These are phyloP conservation scores for Solanum bukasovii DNA, from an alignment of 257 asterid genomes.

Conservation along the genomic window DNA sequence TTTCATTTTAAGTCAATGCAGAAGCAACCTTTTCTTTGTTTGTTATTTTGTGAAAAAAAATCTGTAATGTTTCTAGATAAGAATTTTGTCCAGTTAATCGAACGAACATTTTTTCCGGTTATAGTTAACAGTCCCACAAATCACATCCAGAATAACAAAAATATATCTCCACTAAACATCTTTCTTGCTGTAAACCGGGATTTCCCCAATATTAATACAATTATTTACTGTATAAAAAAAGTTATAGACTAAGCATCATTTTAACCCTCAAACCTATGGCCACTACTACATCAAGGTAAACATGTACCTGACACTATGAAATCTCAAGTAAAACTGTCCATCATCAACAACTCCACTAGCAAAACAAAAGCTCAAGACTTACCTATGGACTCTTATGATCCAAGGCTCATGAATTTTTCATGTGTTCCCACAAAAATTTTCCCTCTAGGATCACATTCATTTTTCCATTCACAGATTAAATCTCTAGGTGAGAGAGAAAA, in stretches of 20 bases:
- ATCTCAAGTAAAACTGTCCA: neutral
- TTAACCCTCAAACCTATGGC: neutral
- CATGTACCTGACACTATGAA: neutral
- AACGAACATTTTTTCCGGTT: neutral
- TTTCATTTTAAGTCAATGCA: neutral
- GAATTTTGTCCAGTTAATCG: neutral
- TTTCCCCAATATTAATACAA: neutral
- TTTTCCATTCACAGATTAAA: neutral
- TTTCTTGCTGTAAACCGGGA: neutral
- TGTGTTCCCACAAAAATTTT: neutral
- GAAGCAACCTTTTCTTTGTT: neutral
- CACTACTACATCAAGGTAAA: neutral
- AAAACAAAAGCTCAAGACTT: neutral
- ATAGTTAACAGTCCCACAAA: neutral
- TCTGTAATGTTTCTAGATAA: neutral
- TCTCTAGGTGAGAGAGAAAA: neutral
- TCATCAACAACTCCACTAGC: neutral
- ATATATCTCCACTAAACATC: neutral
- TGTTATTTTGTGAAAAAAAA: neutral
- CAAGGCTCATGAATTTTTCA: neutral
- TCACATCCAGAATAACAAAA: neutral
- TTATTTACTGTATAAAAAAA: neutral
- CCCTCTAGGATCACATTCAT: neutral
- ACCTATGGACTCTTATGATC: neutral
- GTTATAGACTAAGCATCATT: neutral